Evolutionary conservation across 2,329 filamentous ascomycete genomes (phyloP).

Genomic region (Sphaerostilbella broomeana): DNA sequence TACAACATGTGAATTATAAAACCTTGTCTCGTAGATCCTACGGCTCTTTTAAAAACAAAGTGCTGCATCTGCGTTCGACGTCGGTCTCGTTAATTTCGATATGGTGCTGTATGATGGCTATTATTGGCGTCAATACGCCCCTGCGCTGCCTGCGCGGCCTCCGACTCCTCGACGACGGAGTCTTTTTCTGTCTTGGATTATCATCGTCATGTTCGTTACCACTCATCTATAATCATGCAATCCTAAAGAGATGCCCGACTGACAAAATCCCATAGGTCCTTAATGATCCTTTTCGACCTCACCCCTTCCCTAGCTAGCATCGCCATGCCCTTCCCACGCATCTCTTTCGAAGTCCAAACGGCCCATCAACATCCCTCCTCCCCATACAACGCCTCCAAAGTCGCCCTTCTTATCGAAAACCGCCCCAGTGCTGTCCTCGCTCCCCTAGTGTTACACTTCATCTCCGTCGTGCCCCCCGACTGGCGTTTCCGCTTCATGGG

Average conservation of each 20-base stretch:
- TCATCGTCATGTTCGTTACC: not conserved
- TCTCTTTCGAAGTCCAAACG: slow-evolving; percentile 1
- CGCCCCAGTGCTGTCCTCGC: slow-evolving; percentile 43
- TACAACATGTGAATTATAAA: too few relatives aligned
- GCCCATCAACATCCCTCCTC: slow-evolving; percentile 4
- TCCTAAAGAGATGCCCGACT: not conserved
- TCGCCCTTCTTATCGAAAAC: slow-evolving; percentile 51
- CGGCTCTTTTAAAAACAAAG: too few relatives aligned
- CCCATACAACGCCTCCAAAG: slow-evolving; percentile 39
- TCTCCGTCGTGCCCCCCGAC: slow-evolving; percentile 48
- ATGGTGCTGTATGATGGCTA: too few relatives aligned
- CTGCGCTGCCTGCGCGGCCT: not conserved
- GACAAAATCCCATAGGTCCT: not conserved
- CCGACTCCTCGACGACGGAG: slow-evolving; percentile 1
- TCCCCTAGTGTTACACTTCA: slow-evolving; percentile 50
- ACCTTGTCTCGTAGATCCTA: too few relatives aligned
- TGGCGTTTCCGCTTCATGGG: slow-evolving; percentile 54
- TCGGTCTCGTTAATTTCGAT: too few relatives aligned
- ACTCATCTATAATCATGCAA: too few relatives aligned
- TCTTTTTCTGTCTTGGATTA: not conserved
- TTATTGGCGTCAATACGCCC: too few relatives aligned
- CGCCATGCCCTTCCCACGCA: slow-evolving; percentile 1
- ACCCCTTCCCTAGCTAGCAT: not conserved
- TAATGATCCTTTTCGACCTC: too few relatives aligned
- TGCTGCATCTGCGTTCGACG: too few relatives aligned